Conservation (phyloP, 306 rosid species). For the Pterocarpus santalinus region DNA sequence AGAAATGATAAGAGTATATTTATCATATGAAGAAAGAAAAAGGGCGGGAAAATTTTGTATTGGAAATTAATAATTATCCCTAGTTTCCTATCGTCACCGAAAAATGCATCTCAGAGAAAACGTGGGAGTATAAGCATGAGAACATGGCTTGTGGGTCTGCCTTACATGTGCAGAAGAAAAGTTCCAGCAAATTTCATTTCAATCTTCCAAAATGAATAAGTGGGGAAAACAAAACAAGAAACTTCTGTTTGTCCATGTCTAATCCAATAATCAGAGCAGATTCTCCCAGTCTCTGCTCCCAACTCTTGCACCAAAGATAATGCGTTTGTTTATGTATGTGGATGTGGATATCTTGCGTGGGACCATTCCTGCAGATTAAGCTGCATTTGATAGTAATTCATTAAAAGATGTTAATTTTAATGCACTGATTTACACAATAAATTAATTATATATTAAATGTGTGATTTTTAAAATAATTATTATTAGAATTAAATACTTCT, state of each 20-base stretch:
- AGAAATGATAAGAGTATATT: background rate
- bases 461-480: no score
- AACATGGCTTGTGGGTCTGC: conserved; percentile 49
- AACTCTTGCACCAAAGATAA: conserved; percentile 24
- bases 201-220: conserved; percentile 2
- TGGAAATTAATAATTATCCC: background rate
- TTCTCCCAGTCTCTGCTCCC: background rate
- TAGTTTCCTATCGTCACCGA: background rate
- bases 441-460: no score
- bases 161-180: conserved; percentile 46
- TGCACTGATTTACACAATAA: no score
- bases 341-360: background rate
- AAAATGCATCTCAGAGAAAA: background rate
- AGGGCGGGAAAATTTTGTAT: background rate
- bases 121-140: conserved; percentile 6
- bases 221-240: conserved; percentile 13
- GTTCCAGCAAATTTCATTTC: conserved; percentile 6
- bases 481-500: no score
- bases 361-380: background rate
- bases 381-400: conserved; percentile 5
- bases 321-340: background rate
- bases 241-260: conserved; percentile 22
- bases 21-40: background rate
- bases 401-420: background rate
- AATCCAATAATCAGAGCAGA: background rate